phyloP scores from a whole-genome alignment of 345 rosid genomes.

The Eucalyptus globulus region DNA sequence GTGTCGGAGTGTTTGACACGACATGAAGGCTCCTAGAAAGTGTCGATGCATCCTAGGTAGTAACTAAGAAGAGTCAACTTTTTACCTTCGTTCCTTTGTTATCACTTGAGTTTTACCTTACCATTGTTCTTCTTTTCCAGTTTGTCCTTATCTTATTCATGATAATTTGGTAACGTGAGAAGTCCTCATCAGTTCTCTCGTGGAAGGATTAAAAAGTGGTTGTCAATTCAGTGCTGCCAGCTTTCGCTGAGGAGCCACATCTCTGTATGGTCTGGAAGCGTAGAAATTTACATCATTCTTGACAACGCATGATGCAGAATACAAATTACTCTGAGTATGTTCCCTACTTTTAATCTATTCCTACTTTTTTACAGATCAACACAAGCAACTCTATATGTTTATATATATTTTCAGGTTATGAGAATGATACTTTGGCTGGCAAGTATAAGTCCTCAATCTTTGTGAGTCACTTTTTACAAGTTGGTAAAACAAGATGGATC shows the following conservation, averaged over 20 bases:
- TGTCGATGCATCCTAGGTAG: neutral
- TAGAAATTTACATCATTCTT: neutral
- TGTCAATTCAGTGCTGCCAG: neutral
- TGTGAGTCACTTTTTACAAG: conserved; percentile 61
- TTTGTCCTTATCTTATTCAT: neutral
- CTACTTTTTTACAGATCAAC: neutral
- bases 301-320: neutral
- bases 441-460: conserved; percentile 71
- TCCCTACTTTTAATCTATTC: neutral
- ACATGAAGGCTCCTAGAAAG: no score
- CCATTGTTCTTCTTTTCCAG: neutral
- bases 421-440: conserved; percentile 60
- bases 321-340: neutral
- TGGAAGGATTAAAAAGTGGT: neutral
- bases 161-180: neutral
- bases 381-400: neutral
- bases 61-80: neutral
- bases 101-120: neutral
- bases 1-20: rapidly evolving
- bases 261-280: neutral
- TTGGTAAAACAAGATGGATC: conserved; percentile 94
- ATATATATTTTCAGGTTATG: neutral
- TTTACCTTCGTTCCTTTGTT: neutral
- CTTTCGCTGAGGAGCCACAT: neutral
- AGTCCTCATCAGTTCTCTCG: neutral